Evolutionary conservation across 768 basidiomycete genomes (phyloP).

Genomic region (Podaxis sp.): DNA sequence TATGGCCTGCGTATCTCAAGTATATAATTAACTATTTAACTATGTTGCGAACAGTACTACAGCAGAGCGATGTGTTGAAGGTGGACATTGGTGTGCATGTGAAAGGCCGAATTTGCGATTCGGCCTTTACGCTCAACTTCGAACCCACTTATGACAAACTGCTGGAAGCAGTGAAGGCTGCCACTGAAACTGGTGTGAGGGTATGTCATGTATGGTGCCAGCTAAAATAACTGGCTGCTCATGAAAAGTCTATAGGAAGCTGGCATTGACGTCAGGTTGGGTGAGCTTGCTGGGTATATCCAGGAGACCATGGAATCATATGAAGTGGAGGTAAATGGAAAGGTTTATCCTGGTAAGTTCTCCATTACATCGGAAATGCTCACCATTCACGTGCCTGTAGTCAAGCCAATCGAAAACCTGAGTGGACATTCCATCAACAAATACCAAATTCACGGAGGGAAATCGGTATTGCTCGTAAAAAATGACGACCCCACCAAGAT

Average conservation of each 20-base stretch:
- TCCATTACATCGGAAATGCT: slow-evolving; percentile 1
- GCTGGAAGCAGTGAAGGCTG: slow-evolving; percentile 87
- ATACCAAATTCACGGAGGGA: slow-evolving; percentile 93
- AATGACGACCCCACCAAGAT: slow-evolving; percentile 91
- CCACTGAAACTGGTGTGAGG: slow-evolving; percentile 87
- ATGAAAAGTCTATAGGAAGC: slow-evolving; percentile 59
- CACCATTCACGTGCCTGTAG: slow-evolving; percentile 32
- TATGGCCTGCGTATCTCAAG: background rate
- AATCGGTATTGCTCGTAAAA: slow-evolving; percentile 86
- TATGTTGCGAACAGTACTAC: slow-evolving; percentile 52
- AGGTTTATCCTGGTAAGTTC: slow-evolving; percentile 68
- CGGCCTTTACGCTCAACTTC: slow-evolving; percentile 90
- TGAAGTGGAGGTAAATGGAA: slow-evolving; percentile 90
- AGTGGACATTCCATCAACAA: slow-evolving; percentile 91
- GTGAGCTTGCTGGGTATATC: slow-evolving; percentile 86
- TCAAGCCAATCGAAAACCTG: slow-evolving; percentile 91
- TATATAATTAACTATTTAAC: background rate
- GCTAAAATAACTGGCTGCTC: background rate
- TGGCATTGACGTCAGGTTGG: slow-evolving; percentile 91
- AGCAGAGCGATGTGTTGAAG: slow-evolving; percentile 85
- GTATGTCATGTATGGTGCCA: slow-evolving; percentile 31
- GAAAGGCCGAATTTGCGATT: slow-evolving; percentile 91
- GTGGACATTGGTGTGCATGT: slow-evolving; percentile 98
- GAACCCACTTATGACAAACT: slow-evolving; percentile 89
- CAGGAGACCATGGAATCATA: slow-evolving; percentile 99